Percentiles rank a stretch among this genome's conserved stretches.
These are phyloP conservation scores for Microthlaspi erraticum DNA, from an alignment of 345 rosid species.

Conservation along the genomic window DNA sequence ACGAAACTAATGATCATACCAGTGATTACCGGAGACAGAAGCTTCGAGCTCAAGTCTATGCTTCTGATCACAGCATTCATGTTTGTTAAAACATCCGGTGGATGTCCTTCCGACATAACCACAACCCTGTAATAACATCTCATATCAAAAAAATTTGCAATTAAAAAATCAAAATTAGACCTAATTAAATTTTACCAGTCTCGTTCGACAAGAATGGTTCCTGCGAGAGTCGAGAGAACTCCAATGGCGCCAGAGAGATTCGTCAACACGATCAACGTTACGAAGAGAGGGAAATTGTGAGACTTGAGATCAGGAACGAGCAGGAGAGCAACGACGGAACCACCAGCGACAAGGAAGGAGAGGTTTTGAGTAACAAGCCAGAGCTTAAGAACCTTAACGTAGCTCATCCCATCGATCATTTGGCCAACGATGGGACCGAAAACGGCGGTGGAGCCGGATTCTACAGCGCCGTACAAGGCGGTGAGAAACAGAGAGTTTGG, in stretches of 20 bases:
- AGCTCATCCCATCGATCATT: constrained; percentile 60
- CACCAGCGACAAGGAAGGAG: constrained; percentile 78
- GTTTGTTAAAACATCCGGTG: constrained; percentile 54
- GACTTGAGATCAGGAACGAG: constrained; percentile 53
- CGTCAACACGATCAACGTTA: constrained; percentile 50
- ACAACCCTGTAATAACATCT: constrained; percentile 63
- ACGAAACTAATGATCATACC: constrained; percentile 85
- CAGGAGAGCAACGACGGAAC: constrained; percentile 60
- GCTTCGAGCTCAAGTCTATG: constrained; percentile 79
- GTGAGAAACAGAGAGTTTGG: constrained; percentile 82
- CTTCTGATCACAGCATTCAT: constrained; percentile 75
- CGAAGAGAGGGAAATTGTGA: constrained; percentile 52
- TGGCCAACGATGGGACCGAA: constrained; percentile 76
- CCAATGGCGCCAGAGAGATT: constrained; percentile 80
- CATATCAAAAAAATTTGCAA: not conserved
- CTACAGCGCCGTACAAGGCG: constrained; percentile 80
- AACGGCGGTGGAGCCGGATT: constrained; percentile 69
- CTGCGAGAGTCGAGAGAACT: constrained; percentile 85
- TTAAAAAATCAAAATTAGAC: not conserved
- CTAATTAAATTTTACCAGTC: constrained; percentile 62
- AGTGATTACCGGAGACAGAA: constrained; percentile 73
- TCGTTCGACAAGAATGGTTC: constrained; percentile 84
- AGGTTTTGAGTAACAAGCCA: constrained; percentile 83
- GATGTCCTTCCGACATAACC: constrained; percentile 73
- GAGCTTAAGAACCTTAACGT: constrained; percentile 68